phyloP scores from a whole-genome alignment of 176 grass and related monocot genomes.

The Cocos nucifera region DNA sequence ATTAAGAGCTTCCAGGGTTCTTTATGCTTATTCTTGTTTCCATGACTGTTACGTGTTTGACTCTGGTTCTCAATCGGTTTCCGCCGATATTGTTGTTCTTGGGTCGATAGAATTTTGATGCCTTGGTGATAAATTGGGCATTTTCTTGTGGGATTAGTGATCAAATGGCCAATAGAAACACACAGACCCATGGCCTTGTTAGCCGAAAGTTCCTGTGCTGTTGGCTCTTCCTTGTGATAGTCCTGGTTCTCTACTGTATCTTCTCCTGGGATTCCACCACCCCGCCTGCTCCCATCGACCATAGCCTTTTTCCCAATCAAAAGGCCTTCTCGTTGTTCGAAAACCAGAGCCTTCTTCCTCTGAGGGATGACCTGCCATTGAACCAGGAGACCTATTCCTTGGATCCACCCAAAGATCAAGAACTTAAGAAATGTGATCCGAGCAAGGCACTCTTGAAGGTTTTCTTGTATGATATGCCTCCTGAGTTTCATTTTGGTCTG shows the following conservation, averaged over 20 bases:
- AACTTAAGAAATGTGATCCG: not conserved
- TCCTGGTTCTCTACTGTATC: not conserved
- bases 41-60: too few species aligned
- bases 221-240: not conserved
- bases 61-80: too few species aligned
- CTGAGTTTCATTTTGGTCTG: conserved; percentile 15
- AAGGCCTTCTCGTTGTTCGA: conserved; percentile 9
- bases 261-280: not conserved
- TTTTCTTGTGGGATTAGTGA: too few species aligned
- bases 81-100: too few species aligned
- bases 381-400: not conserved
- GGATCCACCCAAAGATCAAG: not conserved
- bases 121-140: too few species aligned
- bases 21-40: too few species aligned
- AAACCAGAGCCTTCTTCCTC: not conserved
- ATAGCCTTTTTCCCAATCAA: not conserved
- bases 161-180: conserved; percentile 1
- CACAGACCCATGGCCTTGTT: not conserved
- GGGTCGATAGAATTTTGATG: too few species aligned
- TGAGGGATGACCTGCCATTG: not conserved
- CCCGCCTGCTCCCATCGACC: not conserved
- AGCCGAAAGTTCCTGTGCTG: not conserved
- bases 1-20: too few species aligned
- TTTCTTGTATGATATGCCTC: conserved; percentile 21
- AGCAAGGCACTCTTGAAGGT: conserved; percentile 12